Evolutionary conservation across 2,329 filamentous ascomycete species (phyloP).

Genomic region (Neonectria punicea): DNA sequence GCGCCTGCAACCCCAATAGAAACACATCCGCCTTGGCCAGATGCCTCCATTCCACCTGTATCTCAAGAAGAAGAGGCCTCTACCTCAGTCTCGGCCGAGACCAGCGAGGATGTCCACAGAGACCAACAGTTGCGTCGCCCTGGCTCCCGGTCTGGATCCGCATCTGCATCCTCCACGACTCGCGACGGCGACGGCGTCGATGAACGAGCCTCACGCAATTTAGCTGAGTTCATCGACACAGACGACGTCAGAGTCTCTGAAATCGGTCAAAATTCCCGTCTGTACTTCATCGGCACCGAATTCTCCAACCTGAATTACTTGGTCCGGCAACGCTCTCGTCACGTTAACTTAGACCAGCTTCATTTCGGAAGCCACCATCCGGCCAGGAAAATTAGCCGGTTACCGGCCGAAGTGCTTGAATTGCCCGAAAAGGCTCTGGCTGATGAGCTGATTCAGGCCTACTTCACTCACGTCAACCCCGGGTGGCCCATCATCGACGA

Average conservation of each 20-base stretch:
- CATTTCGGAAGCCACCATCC: conserved; percentile 50
- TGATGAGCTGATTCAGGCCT: conserved; percentile 61
- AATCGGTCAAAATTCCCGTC: conserved; percentile 58
- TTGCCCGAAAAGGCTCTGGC: conserved; percentile 59
- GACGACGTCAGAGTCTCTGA: conserved; percentile 56
- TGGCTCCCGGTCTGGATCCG: conserved; percentile 14
- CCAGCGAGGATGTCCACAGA: background rate
- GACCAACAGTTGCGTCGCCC: conserved; percentile 12
- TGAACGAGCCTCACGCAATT: conserved; percentile 53
- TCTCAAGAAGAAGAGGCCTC: conserved; percentile 8
- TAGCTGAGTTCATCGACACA: conserved; percentile 62
- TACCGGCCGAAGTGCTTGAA: conserved; percentile 59
- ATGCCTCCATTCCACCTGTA: background rate
- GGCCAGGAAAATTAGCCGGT: conserved; percentile 52
- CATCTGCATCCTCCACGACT: conserved; percentile 19
- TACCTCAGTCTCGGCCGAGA: background rate
- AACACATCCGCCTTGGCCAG: conserved; percentile 26
- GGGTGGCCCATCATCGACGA: conserved; percentile 64
- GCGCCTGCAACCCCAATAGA: conserved; percentile 36
- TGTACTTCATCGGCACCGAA: conserved; percentile 65
- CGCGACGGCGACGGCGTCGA: conserved; percentile 48
- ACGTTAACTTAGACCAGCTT: conserved; percentile 36
- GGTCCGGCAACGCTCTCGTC: conserved; percentile 57
- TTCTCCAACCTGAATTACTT: conserved; percentile 66
- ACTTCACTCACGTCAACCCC: conserved; percentile 61